Conservation (phyloP, 192 early-diverging fungal species). For the Paraglomus occultum region DNA sequence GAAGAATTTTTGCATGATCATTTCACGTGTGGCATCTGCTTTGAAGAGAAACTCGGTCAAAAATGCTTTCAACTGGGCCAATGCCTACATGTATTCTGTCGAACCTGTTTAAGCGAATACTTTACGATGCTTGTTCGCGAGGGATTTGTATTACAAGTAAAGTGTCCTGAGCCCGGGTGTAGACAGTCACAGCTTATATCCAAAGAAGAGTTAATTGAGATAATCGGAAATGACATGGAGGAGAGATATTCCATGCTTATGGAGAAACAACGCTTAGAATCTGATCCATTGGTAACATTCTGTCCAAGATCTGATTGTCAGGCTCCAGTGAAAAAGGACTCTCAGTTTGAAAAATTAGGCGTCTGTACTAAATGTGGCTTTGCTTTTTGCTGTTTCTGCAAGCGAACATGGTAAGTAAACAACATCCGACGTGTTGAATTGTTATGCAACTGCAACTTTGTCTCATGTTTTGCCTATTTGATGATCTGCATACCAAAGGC, state of each 20-base stretch:
- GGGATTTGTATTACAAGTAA: constrained; percentile 31
- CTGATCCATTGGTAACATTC: constrained; percentile 31
- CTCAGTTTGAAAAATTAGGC: constrained; percentile 31
- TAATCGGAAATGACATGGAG: constrained; percentile 30
- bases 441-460: too few relatives aligned
- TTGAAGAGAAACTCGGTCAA: constrained; percentile 34
- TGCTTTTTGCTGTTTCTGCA: constrained; percentile 36
- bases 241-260: constrained; percentile 27
- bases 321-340: constrained; percentile 31
- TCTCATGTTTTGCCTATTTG: background rate
- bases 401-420: constrained; percentile 17
- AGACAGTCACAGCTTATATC: constrained; percentile 5
- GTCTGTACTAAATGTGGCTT: constrained; percentile 31
- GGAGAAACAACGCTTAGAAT: constrained; percentile 29
- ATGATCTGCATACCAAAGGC: constrained; percentile 25
- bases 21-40: constrained; percentile 34
- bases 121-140: constrained; percentile 36
- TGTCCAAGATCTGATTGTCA: constrained; percentile 32
- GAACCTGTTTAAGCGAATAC: constrained; percentile 30
- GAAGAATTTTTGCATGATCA: constrained; percentile 23
- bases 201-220: constrained; percentile 24
- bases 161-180: constrained; percentile 37
- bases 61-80: constrained; percentile 22
- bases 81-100: constrained; percentile 36
- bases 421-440: too few relatives aligned